These are phyloP conservation scores for Fistulinella prunicolor DNA, from an alignment of 768 basidiomycete genomes.

Conservation along the genomic window DNA sequence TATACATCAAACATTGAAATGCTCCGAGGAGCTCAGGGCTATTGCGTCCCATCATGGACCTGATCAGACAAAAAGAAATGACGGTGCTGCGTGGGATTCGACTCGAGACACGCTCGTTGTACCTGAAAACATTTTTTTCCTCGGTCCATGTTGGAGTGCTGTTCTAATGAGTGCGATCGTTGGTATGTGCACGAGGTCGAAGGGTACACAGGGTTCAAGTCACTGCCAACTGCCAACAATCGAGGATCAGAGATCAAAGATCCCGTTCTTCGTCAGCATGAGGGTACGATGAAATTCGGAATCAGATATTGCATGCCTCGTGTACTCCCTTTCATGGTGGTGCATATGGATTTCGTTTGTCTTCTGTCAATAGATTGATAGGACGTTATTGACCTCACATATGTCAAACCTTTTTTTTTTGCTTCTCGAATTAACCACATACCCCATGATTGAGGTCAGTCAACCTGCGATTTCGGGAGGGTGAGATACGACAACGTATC, in stretches of 20 bases:
- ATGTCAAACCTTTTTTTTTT: too few relatives aligned
- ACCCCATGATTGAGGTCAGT: background rate
- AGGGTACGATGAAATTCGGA: conserved; percentile 6
- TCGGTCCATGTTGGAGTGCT: background rate
- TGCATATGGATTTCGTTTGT: background rate
- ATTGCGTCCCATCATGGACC: too few relatives aligned
- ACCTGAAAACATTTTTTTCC: background rate
- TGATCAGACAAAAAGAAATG: too few relatives aligned
- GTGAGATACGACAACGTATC: background rate
- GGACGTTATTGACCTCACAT: background rate
- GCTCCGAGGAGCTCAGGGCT: conserved; percentile 11
- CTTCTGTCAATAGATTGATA: background rate
- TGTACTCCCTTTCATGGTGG: conserved; percentile 6
- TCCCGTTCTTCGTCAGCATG: background rate
- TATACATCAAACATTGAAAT: background rate
- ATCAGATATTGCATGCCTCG: conserved; percentile 4
- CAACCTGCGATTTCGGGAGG: background rate
- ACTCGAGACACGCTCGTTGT: too few relatives aligned
- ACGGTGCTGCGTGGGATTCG: background rate
- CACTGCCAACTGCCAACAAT: background rate
- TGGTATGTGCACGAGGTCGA: conserved; percentile 2
- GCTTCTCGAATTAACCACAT: background rate
- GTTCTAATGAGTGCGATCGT: background rate
- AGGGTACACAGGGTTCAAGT: background rate
- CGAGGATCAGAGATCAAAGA: background rate